These are phyloP conservation scores for Xylogone sp. DNA, from an alignment of 2,329 filamentous ascomycete genomes.

Conservation along the genomic window DNA sequence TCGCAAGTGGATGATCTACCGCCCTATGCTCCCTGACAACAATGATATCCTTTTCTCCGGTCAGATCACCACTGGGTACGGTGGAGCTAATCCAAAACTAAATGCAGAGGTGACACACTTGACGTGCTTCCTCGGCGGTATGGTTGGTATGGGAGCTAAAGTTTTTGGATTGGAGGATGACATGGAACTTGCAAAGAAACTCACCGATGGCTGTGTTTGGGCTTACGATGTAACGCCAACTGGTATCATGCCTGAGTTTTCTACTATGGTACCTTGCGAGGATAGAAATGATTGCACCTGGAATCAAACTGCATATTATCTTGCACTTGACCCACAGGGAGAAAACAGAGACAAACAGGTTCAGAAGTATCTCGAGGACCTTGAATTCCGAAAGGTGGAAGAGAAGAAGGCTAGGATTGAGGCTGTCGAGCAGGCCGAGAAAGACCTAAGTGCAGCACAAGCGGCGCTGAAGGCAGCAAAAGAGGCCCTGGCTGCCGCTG, in stretches of 20 bases:
- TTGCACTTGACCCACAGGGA: conserved; percentile 31
- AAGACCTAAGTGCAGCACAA: conserved; percentile 33
- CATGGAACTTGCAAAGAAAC: conserved; percentile 57
- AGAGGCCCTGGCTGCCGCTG: conserved; percentile 1
- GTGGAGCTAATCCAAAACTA: conserved; percentile 27
- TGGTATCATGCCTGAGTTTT: conserved; percentile 63
- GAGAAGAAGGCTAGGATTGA: conserved; percentile 37
- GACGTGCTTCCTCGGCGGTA: conserved; percentile 67
- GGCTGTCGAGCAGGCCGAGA: conserved; percentile 7
- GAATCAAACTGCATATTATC: conserved; percentile 25
- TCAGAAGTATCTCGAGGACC: conserved; percentile 35
- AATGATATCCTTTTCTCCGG: conserved; percentile 73
- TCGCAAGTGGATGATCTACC: conserved; percentile 71
- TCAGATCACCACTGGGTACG: conserved; percentile 46
- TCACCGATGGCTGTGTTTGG: conserved; percentile 69
- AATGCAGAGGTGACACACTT: conserved; percentile 45
- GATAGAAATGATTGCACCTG: conserved; percentile 22
- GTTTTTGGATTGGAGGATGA: conserved; percentile 57
- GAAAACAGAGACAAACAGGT: conserved; percentile 40
- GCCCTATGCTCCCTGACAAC: conserved; percentile 66
- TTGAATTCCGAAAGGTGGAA: conserved; percentile 33
- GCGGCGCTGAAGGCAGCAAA: conserved; percentile 5
- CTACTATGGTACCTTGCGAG: conserved; percentile 44
- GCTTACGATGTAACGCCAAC: conserved; percentile 57
- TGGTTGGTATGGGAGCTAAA: conserved; percentile 63